phyloP scores from a whole-genome alignment of 352 stramenopile genomes.

The Pythium monospermum region DNA sequence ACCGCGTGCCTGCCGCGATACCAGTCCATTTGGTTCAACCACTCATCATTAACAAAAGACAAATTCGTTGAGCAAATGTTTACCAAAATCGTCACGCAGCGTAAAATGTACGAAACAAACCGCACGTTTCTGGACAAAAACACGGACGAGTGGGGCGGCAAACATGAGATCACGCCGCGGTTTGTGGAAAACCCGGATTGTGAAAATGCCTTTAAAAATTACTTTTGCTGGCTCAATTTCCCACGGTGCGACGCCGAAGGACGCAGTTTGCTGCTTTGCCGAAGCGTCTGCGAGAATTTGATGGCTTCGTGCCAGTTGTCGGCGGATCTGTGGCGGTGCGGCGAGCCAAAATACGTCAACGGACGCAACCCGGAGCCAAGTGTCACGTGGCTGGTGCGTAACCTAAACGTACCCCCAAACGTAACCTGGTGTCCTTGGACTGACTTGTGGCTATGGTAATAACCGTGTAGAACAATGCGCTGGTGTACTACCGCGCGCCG shows the following conservation, averaged over 20 bases:
- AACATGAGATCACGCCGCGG: conserved; percentile 54
- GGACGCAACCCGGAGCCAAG: conserved; percentile 35
- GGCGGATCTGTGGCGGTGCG: conserved; percentile 86
- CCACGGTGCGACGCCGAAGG: conserved; percentile 85
- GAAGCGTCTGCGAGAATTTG: conserved; percentile 89
- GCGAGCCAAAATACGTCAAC: conserved; percentile 68
- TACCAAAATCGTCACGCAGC: conserved; percentile 51
- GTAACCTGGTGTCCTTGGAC: no score
- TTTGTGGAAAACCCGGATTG: conserved; percentile 87
- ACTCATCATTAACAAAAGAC: conserved; percentile 72
- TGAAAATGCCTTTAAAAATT: conserved; percentile 87
- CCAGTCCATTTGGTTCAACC: conserved; percentile 74
- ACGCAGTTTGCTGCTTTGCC: conserved; percentile 75
- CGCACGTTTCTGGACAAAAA: conserved; percentile 41
- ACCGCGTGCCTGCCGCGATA: conserved; percentile 67
- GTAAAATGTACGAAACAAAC: conserved; percentile 65
- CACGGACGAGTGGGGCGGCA: conserved; percentile 65
- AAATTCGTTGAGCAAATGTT: conserved; percentile 64
- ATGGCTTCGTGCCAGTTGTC: conserved; percentile 83
- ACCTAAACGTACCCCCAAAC: no score
- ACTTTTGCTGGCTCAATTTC: conserved; percentile 91
- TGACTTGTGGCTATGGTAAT: no score
- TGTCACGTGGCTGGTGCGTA: conserved; percentile 51
- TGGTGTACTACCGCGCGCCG: conserved; percentile 75
- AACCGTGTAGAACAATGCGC: conserved; percentile 56